A percentile compares a stretch with the other conserved stretches of the same genome.
Evolutionary conservation across 1,284 basidiomycete genomes (phyloP).

Genomic region (Ceratobasidium sp.): DNA sequence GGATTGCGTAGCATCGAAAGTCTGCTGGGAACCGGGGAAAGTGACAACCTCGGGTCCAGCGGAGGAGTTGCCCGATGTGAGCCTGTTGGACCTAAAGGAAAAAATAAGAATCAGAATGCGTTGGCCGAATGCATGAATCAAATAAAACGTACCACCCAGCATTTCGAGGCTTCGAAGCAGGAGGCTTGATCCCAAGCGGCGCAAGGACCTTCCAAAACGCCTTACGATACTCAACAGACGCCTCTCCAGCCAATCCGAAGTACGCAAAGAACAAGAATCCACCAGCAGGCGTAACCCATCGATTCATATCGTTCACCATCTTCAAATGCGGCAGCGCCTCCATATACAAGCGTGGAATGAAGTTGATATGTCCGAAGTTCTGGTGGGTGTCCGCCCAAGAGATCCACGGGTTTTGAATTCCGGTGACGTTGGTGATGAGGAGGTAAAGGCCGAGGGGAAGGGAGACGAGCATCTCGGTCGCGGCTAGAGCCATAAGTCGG

Average conservation of each 20-base stretch:
- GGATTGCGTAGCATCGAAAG: neutral
- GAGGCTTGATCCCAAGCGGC: slow-evolving; percentile 9
- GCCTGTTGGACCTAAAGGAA: neutral
- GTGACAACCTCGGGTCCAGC: neutral
- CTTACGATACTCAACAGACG: slow-evolving; percentile 29
- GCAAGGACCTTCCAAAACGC: slow-evolving; percentile 12
- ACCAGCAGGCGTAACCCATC: slow-evolving; percentile 39
- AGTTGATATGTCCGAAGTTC: neutral
- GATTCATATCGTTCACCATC: slow-evolving; percentile 17
- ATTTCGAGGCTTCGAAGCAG: neutral
- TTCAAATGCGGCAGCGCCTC: neutral
- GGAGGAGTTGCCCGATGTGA: neutral
- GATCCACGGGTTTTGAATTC: slow-evolving; percentile 61
- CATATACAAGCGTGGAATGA: neutral
- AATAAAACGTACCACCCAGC: neutral
- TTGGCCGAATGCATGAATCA: neutral
- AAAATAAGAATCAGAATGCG: neutral
- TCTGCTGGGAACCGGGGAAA: neutral
- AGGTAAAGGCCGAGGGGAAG: slow-evolving; percentile 22
- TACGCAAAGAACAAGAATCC: slow-evolving; percentile 47
- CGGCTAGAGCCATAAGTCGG: slow-evolving; percentile 32
- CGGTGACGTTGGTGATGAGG: neutral
- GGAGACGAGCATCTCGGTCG: slow-evolving; percentile 22
- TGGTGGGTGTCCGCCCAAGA: slow-evolving; percentile 69
- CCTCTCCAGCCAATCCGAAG: slow-evolving; percentile 48